These are phyloP conservation scores for Aspergillus asperescens DNA, from an alignment of 495 filamentous ascomycete genomes.

Conservation along the genomic window DNA sequence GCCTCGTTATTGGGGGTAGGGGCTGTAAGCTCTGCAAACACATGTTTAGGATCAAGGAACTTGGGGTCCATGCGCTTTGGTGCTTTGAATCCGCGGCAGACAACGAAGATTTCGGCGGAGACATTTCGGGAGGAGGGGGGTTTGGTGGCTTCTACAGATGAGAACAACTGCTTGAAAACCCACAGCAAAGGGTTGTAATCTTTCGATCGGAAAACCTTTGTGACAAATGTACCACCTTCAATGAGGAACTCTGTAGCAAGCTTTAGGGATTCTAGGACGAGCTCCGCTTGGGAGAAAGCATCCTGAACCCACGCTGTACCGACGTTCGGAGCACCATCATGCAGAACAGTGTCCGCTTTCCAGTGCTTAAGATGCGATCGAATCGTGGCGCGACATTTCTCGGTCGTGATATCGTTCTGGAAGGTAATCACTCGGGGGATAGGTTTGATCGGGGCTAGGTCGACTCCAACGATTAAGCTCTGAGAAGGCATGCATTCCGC, in stretches of 20 bases:
- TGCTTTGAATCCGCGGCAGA: conserved; percentile 89
- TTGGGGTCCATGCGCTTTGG: conserved; percentile 89
- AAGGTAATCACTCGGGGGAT: conserved; percentile 92
- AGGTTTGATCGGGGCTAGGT: conserved; percentile 91
- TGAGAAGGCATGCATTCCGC: conserved; percentile 89
- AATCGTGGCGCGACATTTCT: conserved; percentile 92
- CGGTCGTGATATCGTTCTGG: conserved; percentile 96
- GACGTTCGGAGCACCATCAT: conserved; percentile 97
- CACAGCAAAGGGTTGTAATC: conserved; percentile 94
- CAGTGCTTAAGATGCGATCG: conserved; percentile 87
- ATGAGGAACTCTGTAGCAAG: conserved; percentile 89
- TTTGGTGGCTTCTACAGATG: conserved; percentile 92
- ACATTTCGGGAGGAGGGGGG: conserved; percentile 93
- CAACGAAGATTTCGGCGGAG: conserved; percentile 96
- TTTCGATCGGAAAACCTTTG: conserved; percentile 96
- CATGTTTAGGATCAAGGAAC: conserved; percentile 83
- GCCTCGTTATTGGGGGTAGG: conserved; percentile 93
- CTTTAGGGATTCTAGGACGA: conserved; percentile 87
- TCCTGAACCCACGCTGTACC: conserved; percentile 98
- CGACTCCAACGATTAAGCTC: conserved; percentile 89
- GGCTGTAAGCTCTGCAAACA: conserved; percentile 90
- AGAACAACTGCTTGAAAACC: conserved; percentile 97
- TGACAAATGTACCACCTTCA: conserved; percentile 91
- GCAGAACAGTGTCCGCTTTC: conserved; percentile 96
- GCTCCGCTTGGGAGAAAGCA: conserved; percentile 93